phyloP scores from a whole-genome alignment of 176 grass and related monocot genomes.

The Poa pratensis region DNA sequence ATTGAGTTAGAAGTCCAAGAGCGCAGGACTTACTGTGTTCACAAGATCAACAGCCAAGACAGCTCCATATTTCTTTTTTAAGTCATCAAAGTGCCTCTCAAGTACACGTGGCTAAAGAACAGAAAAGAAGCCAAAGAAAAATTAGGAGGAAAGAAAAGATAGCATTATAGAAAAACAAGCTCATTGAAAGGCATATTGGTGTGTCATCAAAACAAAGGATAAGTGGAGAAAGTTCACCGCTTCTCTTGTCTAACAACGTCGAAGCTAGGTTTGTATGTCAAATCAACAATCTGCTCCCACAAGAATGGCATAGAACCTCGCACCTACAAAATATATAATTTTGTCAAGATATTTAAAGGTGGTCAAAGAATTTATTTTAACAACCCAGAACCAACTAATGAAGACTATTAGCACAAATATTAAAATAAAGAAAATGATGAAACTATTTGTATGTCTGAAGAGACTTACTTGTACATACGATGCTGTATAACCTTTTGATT shows the following conservation, averaged over 20 bases:
- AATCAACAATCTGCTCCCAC: conserved; percentile 99
- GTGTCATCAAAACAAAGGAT: conserved; percentile 34
- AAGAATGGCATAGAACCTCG: conserved; percentile 94
- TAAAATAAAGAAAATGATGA: conserved; percentile 25
- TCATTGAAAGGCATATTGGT: conserved; percentile 31
- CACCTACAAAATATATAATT: conserved; percentile 62
- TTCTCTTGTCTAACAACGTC: conserved; percentile 81
- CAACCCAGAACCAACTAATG: conserved; percentile 22
- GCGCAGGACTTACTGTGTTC: conserved; percentile 68
- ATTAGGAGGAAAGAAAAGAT: conserved; percentile 39
- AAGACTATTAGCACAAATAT: conserved; percentile 1
- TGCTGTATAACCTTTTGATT: conserved; percentile 82
- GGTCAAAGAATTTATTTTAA: conserved; percentile 1
- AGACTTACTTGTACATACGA: conserved; percentile 91
- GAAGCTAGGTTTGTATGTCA: conserved; percentile 94
- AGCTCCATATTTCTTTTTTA: conserved; percentile 91
- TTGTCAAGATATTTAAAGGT: conserved; percentile 23
- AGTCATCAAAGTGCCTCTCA: conserved; percentile 82
- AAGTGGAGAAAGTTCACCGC: conserved; percentile 53
- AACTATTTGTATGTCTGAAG: conserved; percentile 2
- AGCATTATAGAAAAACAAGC: conserved; percentile 13
- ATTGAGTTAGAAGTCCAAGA: conserved; percentile 5
- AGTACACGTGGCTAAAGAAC: conserved; percentile 74
- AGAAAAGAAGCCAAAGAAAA: conserved; percentile 25
- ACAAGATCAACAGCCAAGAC: conserved; percentile 90